These are phyloP conservation scores for Aeschynomene evenia DNA, from an alignment of 306 rosid genomes.

Conservation along the genomic window DNA sequence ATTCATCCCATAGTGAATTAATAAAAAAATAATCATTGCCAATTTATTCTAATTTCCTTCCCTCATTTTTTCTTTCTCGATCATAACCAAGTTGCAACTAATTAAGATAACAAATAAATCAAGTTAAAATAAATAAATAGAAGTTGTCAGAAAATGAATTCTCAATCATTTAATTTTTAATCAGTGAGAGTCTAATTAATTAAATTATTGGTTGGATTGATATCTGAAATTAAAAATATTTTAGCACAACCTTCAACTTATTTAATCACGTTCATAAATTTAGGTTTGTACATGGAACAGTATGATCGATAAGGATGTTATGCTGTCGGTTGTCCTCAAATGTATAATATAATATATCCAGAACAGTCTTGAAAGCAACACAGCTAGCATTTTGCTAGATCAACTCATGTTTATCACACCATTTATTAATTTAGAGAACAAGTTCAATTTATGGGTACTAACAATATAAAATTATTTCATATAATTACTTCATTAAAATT, in stretches of 20 bases:
- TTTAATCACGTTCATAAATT: neutral
- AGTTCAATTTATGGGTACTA: too few relatives aligned
- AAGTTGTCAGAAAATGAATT: neutral
- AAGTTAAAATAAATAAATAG: neutral
- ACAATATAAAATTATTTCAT: too few relatives aligned
- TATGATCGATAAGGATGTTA: conserved; percentile 7
- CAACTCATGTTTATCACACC: too few relatives aligned
- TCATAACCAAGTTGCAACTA: too few relatives aligned
- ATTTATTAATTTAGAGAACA: too few relatives aligned
- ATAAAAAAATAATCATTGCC: too few relatives aligned
- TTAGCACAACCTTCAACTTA: neutral
- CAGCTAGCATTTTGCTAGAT: neutral
- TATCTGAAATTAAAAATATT: too few relatives aligned
- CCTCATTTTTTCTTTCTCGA: too few relatives aligned
- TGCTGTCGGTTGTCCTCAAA: neutral
- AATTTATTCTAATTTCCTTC: too few relatives aligned
- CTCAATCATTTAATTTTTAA: neutral
- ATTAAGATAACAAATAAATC: neutral
- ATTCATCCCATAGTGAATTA: too few relatives aligned
- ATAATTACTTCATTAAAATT: too few relatives aligned
- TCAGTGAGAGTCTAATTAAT: neutral
- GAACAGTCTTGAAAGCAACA: neutral
- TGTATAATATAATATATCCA: neutral
- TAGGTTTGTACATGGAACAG: neutral
- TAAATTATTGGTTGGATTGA: neutral